These are phyloP conservation scores for Collybiopsis confluens DNA, from an alignment of 768 basidiomycete species.

Conservation along the genomic window DNA sequence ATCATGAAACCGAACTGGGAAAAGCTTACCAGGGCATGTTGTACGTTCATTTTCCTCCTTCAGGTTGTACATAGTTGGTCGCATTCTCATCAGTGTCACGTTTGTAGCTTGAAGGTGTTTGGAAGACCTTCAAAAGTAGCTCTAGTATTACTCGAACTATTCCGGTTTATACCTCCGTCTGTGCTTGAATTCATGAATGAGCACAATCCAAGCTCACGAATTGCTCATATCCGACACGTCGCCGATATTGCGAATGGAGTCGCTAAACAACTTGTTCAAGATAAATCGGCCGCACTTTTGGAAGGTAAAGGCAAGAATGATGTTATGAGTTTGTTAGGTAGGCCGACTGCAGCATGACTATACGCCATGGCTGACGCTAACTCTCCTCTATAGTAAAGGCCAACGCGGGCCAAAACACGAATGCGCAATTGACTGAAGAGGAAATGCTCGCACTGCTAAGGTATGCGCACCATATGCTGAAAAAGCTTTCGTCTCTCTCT, in stretches of 20 bases:
- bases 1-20: constrained; percentile 31
- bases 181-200: constrained; percentile 16
- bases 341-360: neutral
- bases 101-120: constrained; percentile 19
- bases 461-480: constrained; percentile 5
- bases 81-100: neutral
- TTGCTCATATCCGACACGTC: neutral
- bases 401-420: constrained; percentile 14
- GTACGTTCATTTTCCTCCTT: constrained; percentile 15
- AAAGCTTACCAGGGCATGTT: constrained; percentile 31
- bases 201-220: neutral
- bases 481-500: too few relatives aligned
- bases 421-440: constrained; percentile 15
- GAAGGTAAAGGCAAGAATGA: constrained; percentile 16
- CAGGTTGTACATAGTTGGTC: too few relatives aligned
- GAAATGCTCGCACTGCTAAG: constrained; percentile 24
- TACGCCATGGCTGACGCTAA: too few relatives aligned
- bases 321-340: constrained; percentile 32
- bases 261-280: constrained; percentile 1
- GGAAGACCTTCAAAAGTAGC: constrained; percentile 6
- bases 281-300: constrained; percentile 1
- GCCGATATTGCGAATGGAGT: constrained; percentile 3
- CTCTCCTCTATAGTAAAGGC: constrained; percentile 18
- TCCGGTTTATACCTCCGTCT: constrained; percentile 13
- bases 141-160: neutral